Evolutionary conservation across 495 filamentous ascomycete genomes (phyloP).

Genomic region (Penicillium ochrochloron): DNA sequence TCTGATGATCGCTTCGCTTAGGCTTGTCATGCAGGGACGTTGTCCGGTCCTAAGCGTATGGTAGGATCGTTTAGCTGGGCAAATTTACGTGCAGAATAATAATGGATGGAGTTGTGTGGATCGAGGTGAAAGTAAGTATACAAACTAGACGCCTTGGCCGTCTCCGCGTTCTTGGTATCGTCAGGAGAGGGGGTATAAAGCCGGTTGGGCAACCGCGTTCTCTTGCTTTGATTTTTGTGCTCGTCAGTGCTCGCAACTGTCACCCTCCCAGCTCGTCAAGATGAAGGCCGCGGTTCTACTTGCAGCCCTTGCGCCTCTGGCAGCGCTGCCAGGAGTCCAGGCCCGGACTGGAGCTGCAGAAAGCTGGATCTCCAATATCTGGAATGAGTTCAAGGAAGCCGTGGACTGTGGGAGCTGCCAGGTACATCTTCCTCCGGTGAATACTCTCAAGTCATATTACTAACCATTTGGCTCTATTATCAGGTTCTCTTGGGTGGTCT

Average conservation of each 20-base stretch:
- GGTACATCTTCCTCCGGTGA: background rate
- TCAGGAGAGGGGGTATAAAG: background rate
- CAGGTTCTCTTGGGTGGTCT: constrained; percentile 51
- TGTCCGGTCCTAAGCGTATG: constrained; percentile 15
- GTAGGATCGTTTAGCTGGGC: constrained; percentile 11
- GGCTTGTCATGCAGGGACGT: constrained; percentile 6
- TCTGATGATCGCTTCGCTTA: constrained; percentile 8
- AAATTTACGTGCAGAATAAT: background rate
- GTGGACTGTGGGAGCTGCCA: constrained; percentile 30
- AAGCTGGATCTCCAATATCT: constrained; percentile 21
- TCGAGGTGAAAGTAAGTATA: too few species aligned
- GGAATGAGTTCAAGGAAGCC: constrained; percentile 32
- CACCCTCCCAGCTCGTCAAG: background rate
- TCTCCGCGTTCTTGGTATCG: background rate
- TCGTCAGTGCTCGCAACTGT: background rate
- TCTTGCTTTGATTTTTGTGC: background rate
- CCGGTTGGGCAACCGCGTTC: background rate
- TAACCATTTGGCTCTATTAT: background rate
- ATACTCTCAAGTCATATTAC: background rate
- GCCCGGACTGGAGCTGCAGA: constrained; percentile 20
- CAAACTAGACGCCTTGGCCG: constrained; percentile 16
- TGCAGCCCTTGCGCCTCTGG: constrained; percentile 10
- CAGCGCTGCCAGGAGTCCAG: constrained; percentile 6
- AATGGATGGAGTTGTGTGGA: background rate
- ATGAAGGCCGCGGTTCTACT: constrained; percentile 20